Percentiles rank a stretch among this genome's conserved stretches.
Evolutionary conservation across 495 filamentous ascomycete species (phyloP).

Genomic region (Pyronema omphalodes): DNA sequence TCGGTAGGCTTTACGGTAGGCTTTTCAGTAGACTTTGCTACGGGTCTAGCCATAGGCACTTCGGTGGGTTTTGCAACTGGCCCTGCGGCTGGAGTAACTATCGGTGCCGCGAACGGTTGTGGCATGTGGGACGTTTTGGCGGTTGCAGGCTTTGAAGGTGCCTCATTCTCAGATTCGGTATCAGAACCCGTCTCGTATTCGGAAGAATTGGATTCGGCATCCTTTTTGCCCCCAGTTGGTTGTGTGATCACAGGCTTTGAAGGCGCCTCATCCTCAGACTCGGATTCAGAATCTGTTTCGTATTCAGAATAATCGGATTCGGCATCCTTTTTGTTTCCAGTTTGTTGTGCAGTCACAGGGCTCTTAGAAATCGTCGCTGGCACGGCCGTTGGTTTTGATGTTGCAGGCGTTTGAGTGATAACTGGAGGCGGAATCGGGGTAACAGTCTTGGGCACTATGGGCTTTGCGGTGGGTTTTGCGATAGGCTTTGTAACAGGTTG

Average conservation of each 20-base stretch:
- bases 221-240: background rate
- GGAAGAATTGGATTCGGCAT: background rate
- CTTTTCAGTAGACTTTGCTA: too few relatives aligned
- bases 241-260: too few relatives aligned
- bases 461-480: background rate
- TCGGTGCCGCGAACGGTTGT: too few relatives aligned
- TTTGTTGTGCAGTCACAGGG: background rate
- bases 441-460: background rate
- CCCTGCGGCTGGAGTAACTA: too few relatives aligned
- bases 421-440: background rate
- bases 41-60: too few relatives aligned
- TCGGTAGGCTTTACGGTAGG: too few relatives aligned
- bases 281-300: constrained; percentile 2
- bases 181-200: constrained; percentile 2
- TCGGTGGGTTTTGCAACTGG: too few relatives aligned
- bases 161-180: constrained; percentile 1
- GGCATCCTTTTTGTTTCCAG: background rate
- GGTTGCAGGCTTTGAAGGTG: background rate
- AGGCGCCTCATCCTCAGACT: background rate
- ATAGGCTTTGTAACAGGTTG: too few relatives aligned
- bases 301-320: background rate
- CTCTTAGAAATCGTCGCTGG: background rate
- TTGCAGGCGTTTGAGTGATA: background rate
- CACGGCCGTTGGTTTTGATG: background rate
- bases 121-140: too few relatives aligned